Base-by-base conservation (phyloP, 306 rosid species). In the Cicer cuneatum region DNA sequence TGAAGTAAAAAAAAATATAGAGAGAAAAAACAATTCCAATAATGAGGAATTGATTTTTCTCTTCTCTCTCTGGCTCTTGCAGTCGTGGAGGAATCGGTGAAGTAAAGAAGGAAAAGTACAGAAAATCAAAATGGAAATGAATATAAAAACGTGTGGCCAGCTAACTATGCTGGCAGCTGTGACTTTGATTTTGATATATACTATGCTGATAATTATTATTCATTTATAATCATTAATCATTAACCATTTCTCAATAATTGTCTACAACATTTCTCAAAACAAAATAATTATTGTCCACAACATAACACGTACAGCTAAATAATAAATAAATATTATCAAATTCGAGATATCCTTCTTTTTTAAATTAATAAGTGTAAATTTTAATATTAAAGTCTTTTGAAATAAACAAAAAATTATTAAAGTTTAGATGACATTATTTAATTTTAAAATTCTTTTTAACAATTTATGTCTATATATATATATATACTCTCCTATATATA, bases 121-220 rank as follows among this genome's bases (percentile, higher is more conserved):
- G 33, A 19, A 10, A 63, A 64, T 16, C 6, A 37, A 65, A 56
- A 76, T 24, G 0, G 19, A 76, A 69, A 81, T 18, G 38, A 52
- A 83, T 63, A 85, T 80, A 73, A 81, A 90, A 88, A 63, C 80
- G 86, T 85, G 93, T 89, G 89, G 98, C 77, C 91, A 90, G 93
- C 95, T 87, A 93, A 76, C 84, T 70, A 69, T 37, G 87, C 80
- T 82, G 81, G 66, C 79, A 77, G 73, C 82, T 81, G 85, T 88
- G 83, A 83, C 88, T 73, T 74, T 76, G 24, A 59, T 59, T 63
- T 74, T 63, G 62, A 48, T 68, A 74, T 74, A 63, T 21, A 21
- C 51, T 65, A 33, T 42, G 41, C 71, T 33, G 43, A 29, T 59
- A 4, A 29, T 59, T 33, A 33, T 59, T 33, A 59, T 59, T 59